Evolutionary conservation across 164 flowering plant species (phyloP), one percentile per base, ranked within the genome.

Genomic region (Vitis cinerea): DNA sequence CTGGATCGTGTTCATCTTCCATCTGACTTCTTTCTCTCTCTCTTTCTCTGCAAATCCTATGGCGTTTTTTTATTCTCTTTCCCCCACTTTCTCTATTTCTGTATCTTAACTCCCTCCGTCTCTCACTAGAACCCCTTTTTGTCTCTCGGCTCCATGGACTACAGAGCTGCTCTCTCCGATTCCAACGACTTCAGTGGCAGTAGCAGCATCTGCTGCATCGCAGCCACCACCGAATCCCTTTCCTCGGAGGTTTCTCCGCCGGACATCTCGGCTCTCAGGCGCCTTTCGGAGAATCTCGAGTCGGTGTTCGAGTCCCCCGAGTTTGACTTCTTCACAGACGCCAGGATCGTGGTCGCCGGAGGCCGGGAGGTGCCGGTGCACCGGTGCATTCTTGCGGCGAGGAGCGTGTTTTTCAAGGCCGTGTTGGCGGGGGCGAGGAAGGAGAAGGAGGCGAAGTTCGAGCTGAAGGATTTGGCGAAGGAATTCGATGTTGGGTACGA

Each of bases 401-500:
- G 97, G 61, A 88, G 92, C 67, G 67, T 80, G 0, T 88, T 82
- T 64, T 90, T 92, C 72, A 82, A 72, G 77, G 66, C n/a, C 29
- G 48, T 82, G 9, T 90, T 92, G 62, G 13, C 75, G 11, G 51
- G 69, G 55, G 59, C 13, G 8, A 71, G 54, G 53, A 83, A 81
- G 27, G 83, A 77, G 31, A 69, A 52, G 23, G 58, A 58, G 2
- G 64, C 52, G 64, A 85, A 72, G 65, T 63, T 88, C 11, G 85
- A 88, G 67, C 23, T 89, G 80, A 83, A 81, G 84, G 90, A 89
- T 8, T 52, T 87, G 75, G 77, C 74, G 50, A 86, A 69, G 69
- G 94, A 87, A 9, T 76, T 72, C 59, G 86, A 88, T 13, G 81
- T 93, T 37, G 85, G 94, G 3, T 81, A 58, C 48, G 94, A 93